A percentile compares a stretch with the other conserved stretches of the same genome.
Evolutionary conservation across 1,284 basidiomycete genomes (phyloP).

Genomic region (Malassezia furfur): DNA sequence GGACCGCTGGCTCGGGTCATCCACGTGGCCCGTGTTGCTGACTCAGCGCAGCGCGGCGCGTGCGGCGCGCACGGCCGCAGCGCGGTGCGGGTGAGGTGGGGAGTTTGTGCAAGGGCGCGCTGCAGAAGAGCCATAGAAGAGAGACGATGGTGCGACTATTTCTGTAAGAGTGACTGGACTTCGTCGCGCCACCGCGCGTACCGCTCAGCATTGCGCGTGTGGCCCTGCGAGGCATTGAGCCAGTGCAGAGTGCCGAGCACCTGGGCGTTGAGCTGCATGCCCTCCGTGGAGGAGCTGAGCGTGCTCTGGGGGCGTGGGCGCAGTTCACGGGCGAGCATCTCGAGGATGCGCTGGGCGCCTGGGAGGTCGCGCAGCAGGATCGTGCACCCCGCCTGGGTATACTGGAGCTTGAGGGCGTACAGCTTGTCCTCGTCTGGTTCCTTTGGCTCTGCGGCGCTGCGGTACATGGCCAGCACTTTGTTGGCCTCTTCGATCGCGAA

Average conservation of each 20-base stretch:
- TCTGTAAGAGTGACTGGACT: background rate
- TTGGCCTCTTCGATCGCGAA: conserved; percentile 3
- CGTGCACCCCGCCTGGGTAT: conserved; percentile 1
- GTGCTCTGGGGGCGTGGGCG: background rate
- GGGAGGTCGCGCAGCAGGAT: conserved; percentile 5
- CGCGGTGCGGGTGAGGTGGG: background rate
- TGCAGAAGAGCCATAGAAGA: background rate
- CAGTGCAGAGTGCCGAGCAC: conserved; percentile 15
- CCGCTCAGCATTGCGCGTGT: background rate
- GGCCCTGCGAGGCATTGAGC: background rate
- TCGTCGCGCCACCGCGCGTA: conserved; percentile 9
- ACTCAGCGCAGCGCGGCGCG: background rate
- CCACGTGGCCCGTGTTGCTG: conserved; percentile 8
- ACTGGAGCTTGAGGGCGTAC: background rate
- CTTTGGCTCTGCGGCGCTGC: background rate
- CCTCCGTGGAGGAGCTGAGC: background rate
- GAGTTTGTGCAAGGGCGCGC: background rate
- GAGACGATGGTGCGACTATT: background rate
- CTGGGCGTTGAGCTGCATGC: background rate
- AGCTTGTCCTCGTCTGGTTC: background rate
- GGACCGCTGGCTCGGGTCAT: background rate
- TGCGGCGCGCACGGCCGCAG: no score
- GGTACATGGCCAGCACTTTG: background rate
- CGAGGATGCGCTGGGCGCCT: background rate
- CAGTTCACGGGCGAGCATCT: conserved; percentile 3